phyloP scores from a whole-genome alignment of 257 asterid species.

The Petrea volubilis region DNA sequence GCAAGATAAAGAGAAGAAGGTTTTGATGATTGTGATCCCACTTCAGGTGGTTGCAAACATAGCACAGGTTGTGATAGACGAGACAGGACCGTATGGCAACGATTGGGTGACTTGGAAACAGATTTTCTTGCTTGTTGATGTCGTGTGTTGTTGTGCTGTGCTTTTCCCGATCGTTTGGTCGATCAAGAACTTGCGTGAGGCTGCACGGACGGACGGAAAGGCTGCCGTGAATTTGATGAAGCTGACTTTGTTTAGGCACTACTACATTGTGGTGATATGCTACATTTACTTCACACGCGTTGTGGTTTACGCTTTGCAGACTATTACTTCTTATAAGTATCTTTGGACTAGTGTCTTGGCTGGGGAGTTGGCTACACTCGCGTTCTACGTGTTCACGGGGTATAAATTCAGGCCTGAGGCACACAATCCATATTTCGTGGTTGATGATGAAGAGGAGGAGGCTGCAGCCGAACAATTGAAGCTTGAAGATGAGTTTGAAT shows the following conservation, averaged over 20 bases:
- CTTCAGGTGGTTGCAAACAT: slow-evolving; percentile 78
- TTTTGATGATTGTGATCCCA: slow-evolving; percentile 80
- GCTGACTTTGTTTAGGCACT: slow-evolving; percentile 78
- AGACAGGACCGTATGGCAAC: slow-evolving; percentile 67
- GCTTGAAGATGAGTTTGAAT: slow-evolving; percentile 86
- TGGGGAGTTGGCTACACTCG: slow-evolving; percentile 79
- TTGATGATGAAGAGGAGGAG: slow-evolving; percentile 89
- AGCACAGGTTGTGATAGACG: slow-evolving; percentile 87
- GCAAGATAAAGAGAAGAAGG: slow-evolving; percentile 87
- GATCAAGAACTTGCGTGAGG: slow-evolving; percentile 83
- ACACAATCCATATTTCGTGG: slow-evolving; percentile 74
- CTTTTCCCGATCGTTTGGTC: slow-evolving; percentile 92
- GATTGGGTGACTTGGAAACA: slow-evolving; percentile 86
- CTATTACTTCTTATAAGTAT: slow-evolving; percentile 76
- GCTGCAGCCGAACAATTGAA: slow-evolving; percentile 86
- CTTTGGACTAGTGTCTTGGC: slow-evolving; percentile 87
- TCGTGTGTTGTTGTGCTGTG: slow-evolving; percentile 79
- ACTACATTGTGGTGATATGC: slow-evolving; percentile 78
- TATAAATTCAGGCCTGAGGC: slow-evolving; percentile 81
- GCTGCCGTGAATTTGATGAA: slow-evolving; percentile 94
- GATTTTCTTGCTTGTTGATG: slow-evolving; percentile 79
- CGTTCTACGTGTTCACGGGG: slow-evolving; percentile 74
- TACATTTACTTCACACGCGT: slow-evolving; percentile 87
- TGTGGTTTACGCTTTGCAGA: slow-evolving; percentile 84
- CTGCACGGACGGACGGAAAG: slow-evolving; percentile 82